Evolutionary conservation across 257 asterid species (phyloP), one percentile per base, ranked within the genome.

Genomic region (Paulownia fortunei): DNA sequence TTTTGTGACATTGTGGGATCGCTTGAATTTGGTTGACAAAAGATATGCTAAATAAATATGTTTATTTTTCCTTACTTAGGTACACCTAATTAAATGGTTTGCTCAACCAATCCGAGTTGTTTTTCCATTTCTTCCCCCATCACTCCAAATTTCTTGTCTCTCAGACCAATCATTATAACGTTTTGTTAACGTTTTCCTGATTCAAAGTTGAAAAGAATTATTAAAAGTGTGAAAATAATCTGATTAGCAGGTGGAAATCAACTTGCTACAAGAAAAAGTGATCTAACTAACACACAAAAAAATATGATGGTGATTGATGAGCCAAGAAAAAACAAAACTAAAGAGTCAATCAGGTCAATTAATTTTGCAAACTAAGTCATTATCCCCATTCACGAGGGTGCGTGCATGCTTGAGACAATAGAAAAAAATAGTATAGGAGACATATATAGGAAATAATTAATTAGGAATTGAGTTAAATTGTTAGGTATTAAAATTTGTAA

Each of bases 21-120:
- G 34, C 16, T 58, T 58, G 65, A 58, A 58, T 58, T 56, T 58
- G 18, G 65, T 58, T 58, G 37, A 26, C n/a, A 24, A 34, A 16
- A 55, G 2, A 24, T 8, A 10, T 8, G 18, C 21, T 30, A 61
- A 15, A 2, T 61, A 61, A 44, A 67, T 67, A 44, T 42, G 34
- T 12, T 42, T 21, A 16, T 16, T 37, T 64, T 64, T 64, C 18
- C 13, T 18, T 13, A 0, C 23, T 68, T 68, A 42, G 73, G 73
- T 67, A 68, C 23, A 67, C 59, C 59, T 42, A 37, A 65, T 65
- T 18, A n/a, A 41, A 16, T 65, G 52, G 73, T 68, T 68, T 44
- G 73, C 58, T 67, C 73, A 42, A 67, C 58, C 36, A 67, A 67
- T 44, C 73, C 21, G 13, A 42, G 23, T 41, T n/a, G 12, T 24